A percentile compares a stretch with the other conserved stretches of the same genome.
Evolutionary conservation across 2,329 filamentous ascomycete genomes (phyloP).

Genomic region (Microsporum ferrugineum): DNA sequence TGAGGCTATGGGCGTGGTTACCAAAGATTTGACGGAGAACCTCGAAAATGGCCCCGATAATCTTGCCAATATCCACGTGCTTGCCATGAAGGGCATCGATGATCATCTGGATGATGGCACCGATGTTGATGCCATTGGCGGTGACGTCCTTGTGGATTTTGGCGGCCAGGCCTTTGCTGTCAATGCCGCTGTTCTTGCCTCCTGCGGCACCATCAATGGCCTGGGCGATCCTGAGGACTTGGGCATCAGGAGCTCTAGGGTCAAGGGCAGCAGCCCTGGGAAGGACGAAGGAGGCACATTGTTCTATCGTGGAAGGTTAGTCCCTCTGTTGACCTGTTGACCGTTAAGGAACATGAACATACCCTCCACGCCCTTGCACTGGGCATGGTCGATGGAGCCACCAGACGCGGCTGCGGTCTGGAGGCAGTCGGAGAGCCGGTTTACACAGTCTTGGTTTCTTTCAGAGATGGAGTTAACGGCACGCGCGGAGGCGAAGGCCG

Average conservation of each 20-base stretch:
- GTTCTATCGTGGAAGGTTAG: neutral
- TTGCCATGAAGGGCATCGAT: neutral
- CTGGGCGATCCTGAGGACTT: neutral
- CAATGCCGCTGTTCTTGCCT: neutral
- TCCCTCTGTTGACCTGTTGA: no score
- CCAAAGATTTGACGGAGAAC: neutral
- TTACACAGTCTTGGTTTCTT: neutral
- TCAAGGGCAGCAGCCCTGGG: neutral
- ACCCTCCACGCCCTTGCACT: neutral
- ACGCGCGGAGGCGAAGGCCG: neutral
- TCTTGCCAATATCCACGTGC: neutral
- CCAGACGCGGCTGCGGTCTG: neutral
- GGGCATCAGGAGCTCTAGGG: neutral
- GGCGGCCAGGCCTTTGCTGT: neutral
- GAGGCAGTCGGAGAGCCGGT: neutral
- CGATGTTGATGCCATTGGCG: neutral
- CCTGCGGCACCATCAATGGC: neutral
- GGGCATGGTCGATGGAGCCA: neutral
- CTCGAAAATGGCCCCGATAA: neutral
- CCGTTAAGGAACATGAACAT: neutral
- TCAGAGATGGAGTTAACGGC: neutral
- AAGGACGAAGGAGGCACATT: neutral
- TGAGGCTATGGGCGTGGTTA: rapidly evolving
- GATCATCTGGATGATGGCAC: neutral
- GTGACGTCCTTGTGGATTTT: neutral